Base-by-base conservation (phyloP, 768 basidiomycete species). In the Thelephora aurantiotincta region DNA sequence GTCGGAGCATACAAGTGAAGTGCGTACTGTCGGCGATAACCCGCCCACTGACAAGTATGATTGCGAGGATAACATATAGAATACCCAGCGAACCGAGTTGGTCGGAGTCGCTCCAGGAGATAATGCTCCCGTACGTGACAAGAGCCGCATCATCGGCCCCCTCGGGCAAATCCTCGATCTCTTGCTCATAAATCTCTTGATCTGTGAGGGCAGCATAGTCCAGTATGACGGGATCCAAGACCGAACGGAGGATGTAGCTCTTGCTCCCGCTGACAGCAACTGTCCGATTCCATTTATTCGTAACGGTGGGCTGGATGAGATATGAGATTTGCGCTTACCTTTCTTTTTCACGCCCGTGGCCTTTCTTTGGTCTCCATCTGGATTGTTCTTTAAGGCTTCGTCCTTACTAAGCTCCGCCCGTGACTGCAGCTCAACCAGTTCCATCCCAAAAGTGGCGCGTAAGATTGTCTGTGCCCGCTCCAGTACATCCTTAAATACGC, bases 11-110 rank as follows among this genome's bases (percentile, higher is more conserved):
- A 33, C 22, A 11, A 47, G n/a, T 2, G 9, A 46, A 35, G 44
- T 2, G 67, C 81, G 55, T 55, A 92, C 92, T 62, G 55, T 96
- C 91, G 22, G 70, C 68, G 14, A 96, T 68, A 12, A 76, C 72
- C 9, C 82, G 68, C 41, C 88, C 88, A 52, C 76, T 80, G 38
- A 82, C 83, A n/a, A 98, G 69, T 43, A 98, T 79, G 19, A 96
- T 67, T 0, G 82, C 78, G 9, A 97, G 74, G 34, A 98, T 72
- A 13, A 88, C 76, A 48, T 89, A 83, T 12, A 92, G 69, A 4
- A 96, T 63, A 6, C 91, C 93, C 19, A 84, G 58, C 2, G 74
- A 57, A 1, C 73, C 80, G 1, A 89, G 67, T 52, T 92, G 73
- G 58, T 90, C 78, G 11, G 67, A 58, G 46, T 65, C 68, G 50